A percentile compares a stretch with the other conserved stretches of the same genome.
phyloP scores from a whole-genome alignment of 495 filamentous ascomycete species.

The Penicillium mononematosum region DNA sequence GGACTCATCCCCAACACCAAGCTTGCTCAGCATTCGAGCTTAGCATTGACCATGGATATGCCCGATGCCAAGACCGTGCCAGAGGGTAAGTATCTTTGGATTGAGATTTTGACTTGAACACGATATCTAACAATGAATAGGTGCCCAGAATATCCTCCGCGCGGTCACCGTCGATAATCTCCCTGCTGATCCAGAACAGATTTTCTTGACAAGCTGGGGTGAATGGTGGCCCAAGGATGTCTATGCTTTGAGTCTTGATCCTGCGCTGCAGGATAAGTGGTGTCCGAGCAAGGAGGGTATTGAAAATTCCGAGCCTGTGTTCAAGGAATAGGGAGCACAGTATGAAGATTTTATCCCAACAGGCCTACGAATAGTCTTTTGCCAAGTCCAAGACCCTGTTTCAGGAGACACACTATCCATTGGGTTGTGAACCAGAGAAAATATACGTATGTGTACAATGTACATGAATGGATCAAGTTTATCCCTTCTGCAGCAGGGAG shows the following conservation, averaged over 20 bases:
- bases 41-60: conserved; percentile 31
- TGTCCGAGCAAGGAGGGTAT: conserved; percentile 30
- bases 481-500: background rate
- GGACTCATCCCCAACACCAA: conserved; percentile 32
- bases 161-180: conserved; percentile 22
- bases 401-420: background rate
- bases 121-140: conserved; percentile 13
- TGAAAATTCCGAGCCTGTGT: conserved; percentile 21
- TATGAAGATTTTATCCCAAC: background rate
- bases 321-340: background rate
- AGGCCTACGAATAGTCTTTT: too few relatives aligned
- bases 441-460: too few relatives aligned
- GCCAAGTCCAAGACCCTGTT: too few relatives aligned
- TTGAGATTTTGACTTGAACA: background rate
- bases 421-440: background rate
- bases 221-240: conserved; percentile 37
- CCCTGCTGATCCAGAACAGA: conserved; percentile 30
- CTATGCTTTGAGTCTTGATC: conserved; percentile 25
- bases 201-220: conserved; percentile 36
- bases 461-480: background rate
- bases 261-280: conserved; percentile 28
- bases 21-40: conserved; percentile 19
- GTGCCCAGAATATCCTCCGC: conserved; percentile 29
- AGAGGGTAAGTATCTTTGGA: conserved; percentile 23
- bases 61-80: conserved; percentile 34